Evolutionary conservation across 495 filamentous ascomycete genomes (phyloP), one percentile per base, ranked within the genome.

Genomic region (Penicillium goetzii): DNA sequence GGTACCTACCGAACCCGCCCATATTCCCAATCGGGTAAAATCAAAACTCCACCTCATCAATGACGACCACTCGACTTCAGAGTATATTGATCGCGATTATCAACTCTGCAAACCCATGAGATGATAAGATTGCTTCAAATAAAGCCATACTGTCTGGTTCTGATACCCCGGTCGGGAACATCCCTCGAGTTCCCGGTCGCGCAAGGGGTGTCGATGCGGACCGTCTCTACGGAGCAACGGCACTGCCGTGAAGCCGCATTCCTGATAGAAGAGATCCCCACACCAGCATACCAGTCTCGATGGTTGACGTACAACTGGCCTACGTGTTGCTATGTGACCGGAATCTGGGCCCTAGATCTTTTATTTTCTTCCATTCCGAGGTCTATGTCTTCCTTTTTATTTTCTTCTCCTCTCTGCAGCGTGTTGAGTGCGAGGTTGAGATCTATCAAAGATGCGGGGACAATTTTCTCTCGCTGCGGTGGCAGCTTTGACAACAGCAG

Each of bases 361-460:
- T 49, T 60, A 45, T 52, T 40, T 59, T 32, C 0, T 32, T 15
- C 3, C 36, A 43, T 59, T 28, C 32, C 43, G 26, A 32, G 14
- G 2, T 50, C 43, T 36, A 14, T 21, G 17, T 17, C 11, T 47
- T 25, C 19, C n/a, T 43, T 30, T 43, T 26, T 17, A 19, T 30
- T 21, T 58, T 32, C 21, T 57, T 19, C 17, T 26, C 47, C 26
- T 33, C 36, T 63, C 23, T 36, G 26, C 26, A 49, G 25, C 50
- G 41, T n/a, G 28, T 66, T 59, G 52, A 56, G 49, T 36, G 56
- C 23, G 60, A 56, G 50, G 43, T 57, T 43, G 30, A 50, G 59
- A 58, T 23, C 28, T 50, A 47, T 56, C 47, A 26, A 71, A 52
- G 60, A 73, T 73, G 70, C 40, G 61, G 56, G 38, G 66, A 10